Evolutionary conservation across 495 filamentous ascomycete genomes (phyloP).

Genomic region (Parmelia sp.): DNA sequence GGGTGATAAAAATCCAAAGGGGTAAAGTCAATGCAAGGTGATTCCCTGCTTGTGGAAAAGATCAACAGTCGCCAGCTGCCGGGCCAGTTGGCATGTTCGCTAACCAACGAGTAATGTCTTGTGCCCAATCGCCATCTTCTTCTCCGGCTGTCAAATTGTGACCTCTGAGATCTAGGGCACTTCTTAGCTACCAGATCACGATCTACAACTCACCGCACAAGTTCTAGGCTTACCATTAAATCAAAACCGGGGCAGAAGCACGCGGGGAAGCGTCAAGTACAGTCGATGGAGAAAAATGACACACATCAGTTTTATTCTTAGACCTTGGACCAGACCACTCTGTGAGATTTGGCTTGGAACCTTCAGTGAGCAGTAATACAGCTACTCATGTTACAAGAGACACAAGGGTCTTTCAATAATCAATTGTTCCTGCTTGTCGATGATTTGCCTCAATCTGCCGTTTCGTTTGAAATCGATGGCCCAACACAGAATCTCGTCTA

Average conservation of each 20-base stretch:
- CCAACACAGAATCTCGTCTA: background rate
- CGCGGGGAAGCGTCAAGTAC: background rate
- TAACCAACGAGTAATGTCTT: background rate
- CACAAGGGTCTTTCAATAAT: background rate
- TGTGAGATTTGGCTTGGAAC: background rate
- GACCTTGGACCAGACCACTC: background rate
- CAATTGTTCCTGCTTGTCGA: background rate
- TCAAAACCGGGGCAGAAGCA: background rate
- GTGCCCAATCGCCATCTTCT: background rate
- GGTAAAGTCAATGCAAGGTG: background rate
- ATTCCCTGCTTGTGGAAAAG: background rate
- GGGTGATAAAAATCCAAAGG: background rate
- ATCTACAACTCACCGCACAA: background rate
- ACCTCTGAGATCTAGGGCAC: background rate
- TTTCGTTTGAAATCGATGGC: background rate
- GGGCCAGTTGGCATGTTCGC: background rate
- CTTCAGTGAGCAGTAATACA: background rate
- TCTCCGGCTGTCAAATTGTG: background rate
- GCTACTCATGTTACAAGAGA: background rate
- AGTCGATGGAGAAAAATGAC: background rate
- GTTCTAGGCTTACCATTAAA: background rate
- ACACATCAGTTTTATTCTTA: background rate
- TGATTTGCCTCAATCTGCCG: background rate
- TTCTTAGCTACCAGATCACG: background rate
- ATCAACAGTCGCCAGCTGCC: background rate